These are phyloP conservation scores for Mycothermus thermophilus DNA, from an alignment of 495 filamentous ascomycete genomes.

Conservation along the genomic window DNA sequence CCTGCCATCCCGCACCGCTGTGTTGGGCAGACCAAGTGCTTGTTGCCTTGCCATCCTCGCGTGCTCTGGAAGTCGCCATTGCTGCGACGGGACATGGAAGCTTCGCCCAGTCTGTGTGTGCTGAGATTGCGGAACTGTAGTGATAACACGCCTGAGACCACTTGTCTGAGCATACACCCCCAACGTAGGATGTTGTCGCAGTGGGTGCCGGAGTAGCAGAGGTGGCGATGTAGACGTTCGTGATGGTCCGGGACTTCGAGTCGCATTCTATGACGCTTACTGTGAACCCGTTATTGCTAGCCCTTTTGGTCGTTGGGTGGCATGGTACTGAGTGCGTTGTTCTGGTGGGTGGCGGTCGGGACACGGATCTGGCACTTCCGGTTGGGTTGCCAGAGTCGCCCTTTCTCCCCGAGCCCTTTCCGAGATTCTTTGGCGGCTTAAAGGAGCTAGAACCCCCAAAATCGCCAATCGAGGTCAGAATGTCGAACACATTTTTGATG, in stretches of 20 bases:
- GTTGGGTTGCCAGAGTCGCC: constrained; percentile 3
- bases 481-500: constrained; percentile 3
- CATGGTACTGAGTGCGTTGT: neutral
- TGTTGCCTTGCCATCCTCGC: neutral
- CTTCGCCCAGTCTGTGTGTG: neutral
- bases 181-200: neutral
- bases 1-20: no score
- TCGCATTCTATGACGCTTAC: no score
- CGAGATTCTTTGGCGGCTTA: neutral
- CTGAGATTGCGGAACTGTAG: neutral
- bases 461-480: constrained; percentile 3
- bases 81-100: neutral
- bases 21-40: no score
- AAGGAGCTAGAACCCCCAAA: neutral
- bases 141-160: constrained; percentile 1
- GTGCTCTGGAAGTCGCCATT: neutral
- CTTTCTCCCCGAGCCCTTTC: constrained; percentile 3
- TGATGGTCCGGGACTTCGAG: no score
- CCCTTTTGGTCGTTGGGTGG: neutral
- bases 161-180: neutral
- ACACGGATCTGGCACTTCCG: no score
- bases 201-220: no score
- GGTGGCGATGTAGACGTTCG: no score
- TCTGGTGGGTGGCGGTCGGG: neutral
- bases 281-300: no score